Evolutionary conservation across 2,329 filamentous ascomycete species (phyloP).

Genomic region (Neofusicoccum cordaticola): DNA sequence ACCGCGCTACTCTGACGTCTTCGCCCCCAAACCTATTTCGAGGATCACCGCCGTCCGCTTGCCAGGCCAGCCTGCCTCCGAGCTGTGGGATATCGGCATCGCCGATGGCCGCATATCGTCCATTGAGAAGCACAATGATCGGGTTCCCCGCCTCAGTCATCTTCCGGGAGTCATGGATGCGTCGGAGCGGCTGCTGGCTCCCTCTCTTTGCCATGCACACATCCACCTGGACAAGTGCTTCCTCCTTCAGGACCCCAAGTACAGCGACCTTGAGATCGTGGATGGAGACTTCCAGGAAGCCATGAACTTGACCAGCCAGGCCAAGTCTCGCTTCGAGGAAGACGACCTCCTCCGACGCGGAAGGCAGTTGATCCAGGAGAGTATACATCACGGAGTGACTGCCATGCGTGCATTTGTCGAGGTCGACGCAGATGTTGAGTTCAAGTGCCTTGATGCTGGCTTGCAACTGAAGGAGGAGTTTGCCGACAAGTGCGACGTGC

Average conservation of each 20-base stretch:
- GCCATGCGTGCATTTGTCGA: constrained; percentile 70
- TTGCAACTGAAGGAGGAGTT: constrained; percentile 57
- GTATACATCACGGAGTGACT: constrained; percentile 63
- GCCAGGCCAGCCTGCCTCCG: constrained; percentile 28
- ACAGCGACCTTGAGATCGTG: constrained; percentile 58
- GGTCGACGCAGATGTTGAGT: constrained; percentile 60
- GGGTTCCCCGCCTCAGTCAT: not conserved
- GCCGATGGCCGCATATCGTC: constrained; percentile 31
- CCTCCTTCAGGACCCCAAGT: constrained; percentile 57
- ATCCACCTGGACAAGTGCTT: constrained; percentile 70
- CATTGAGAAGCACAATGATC: constrained; percentile 30
- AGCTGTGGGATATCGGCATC: constrained; percentile 39
- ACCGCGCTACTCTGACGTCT: constrained; percentile 6
- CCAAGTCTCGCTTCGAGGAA: constrained; percentile 62
- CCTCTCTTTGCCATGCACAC: constrained; percentile 67
- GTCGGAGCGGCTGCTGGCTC: constrained; percentile 44
- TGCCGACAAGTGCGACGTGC: constrained; percentile 54
- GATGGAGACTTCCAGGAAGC: constrained; percentile 66
- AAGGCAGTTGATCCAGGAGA: constrained; percentile 63
- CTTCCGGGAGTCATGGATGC: constrained; percentile 40
- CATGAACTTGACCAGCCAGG: constrained; percentile 55
- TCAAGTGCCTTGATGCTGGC: constrained; percentile 58
- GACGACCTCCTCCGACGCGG: constrained; percentile 65
- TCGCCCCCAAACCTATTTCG: constrained; percentile 19
- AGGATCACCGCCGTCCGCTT: constrained; percentile 36